Evolutionary conservation across 1,139 yeast species (phyloP), one percentile per base, ranked within the genome.

Genomic region (Nakaseomyces sp.): DNA sequence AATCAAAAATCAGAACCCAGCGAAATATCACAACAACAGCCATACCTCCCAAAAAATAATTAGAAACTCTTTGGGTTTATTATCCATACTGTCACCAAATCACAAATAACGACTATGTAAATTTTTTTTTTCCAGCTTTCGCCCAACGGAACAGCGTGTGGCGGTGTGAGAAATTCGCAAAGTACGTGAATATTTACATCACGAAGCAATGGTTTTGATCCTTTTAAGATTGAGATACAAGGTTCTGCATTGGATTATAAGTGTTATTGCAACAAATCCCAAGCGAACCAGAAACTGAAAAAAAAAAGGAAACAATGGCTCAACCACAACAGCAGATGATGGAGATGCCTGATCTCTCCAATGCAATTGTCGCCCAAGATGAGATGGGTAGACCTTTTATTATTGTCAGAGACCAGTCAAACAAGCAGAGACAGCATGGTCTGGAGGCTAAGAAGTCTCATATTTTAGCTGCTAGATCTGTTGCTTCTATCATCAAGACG

Each of bases 341-440:
- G 80, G 83, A 79, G 50, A 78, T 85, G 85, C 95, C 96, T 39
- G 97, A 91, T 65, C 73, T 91, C 75, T 88, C 96, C 55, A 91
- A 91, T 62, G 98, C 98, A 66, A 87, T 91, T 58, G 87, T 91
- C 71, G 97, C 98, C 5, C 97, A 91, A 68, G 98, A 93, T 65
- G 98, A 93, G 67, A 87, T 85, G 89, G 99, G 99, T 25, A 81
- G 97, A 68, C 99, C 98, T 16, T 87, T 93, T 64, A 89, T 93
- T 60, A 91, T 93, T 63, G 98, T 93, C 45, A 78, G 94, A 64
- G 98, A 93, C 66, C 98, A 93, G 67, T 97, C 96, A 20, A 78
- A 78, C 56, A 93, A 93, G 67, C 83, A 87, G 64, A 79, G 95
- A 68, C 79, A 83, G 44, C 96, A 87, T 58, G 98, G 98, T 17